These are phyloP conservation scores for Pneumocystis canis DNA, from an alignment of 1,139 yeast species.

Conservation along the genomic window DNA sequence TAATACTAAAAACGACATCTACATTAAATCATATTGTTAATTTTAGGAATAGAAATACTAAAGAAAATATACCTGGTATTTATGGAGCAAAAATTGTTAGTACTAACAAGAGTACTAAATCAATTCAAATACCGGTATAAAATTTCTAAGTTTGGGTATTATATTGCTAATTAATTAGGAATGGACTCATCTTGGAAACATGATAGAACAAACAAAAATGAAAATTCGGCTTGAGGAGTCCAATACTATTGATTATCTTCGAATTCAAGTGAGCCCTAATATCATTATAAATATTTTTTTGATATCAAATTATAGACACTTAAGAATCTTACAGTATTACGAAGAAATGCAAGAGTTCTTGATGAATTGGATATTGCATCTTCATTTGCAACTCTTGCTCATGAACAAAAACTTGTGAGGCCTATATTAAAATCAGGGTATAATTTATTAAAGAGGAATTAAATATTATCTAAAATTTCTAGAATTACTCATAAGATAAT, in stretches of 20 bases:
- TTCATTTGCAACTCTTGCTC: constrained; percentile 58
- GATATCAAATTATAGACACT: constrained; percentile 15
- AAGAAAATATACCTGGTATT: constrained; percentile 1
- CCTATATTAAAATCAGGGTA: constrained; percentile 44
- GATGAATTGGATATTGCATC: constrained; percentile 61
- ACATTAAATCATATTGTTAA: constrained; percentile 11
- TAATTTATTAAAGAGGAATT: constrained; percentile 19
- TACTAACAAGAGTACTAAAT: constrained; percentile 12
- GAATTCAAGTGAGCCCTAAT: constrained; percentile 23
- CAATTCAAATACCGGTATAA: constrained; percentile 12
- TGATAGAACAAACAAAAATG: constrained; percentile 19
- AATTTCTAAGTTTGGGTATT: not conserved
- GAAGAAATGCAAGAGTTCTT: constrained; percentile 34
- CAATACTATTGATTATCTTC: constrained; percentile 31
- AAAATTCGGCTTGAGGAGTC: constrained; percentile 30
- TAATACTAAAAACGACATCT: constrained; percentile 8
- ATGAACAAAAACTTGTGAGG: constrained; percentile 46
- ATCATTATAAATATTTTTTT: constrained; percentile 1
- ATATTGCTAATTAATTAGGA: constrained; percentile 6
- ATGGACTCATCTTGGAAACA: constrained; percentile 23
- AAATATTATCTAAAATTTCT: not conserved
- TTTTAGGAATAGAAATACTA: constrained; percentile 6
- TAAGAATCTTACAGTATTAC: constrained; percentile 29
- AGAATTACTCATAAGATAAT: constrained; percentile 18
- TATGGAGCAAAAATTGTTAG: constrained; percentile 4